Evolutionary conservation across 352 stramenopile genomes (phyloP), one percentile per base, ranked within the genome.

Genomic region (Pythium folliculosum): DNA sequence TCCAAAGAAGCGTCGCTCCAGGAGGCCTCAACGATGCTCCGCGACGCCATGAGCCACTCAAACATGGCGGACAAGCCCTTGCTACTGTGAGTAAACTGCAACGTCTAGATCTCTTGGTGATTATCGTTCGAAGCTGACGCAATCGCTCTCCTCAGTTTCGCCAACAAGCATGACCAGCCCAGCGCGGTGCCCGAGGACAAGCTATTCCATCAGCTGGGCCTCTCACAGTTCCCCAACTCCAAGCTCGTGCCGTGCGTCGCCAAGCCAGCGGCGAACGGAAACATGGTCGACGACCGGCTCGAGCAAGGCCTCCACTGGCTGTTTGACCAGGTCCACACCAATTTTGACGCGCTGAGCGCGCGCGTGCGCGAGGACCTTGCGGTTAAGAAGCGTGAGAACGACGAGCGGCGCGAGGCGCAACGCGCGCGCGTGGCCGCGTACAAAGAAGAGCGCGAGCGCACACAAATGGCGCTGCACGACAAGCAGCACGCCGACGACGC

Each of bases 371-470:
- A 67, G 1, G 84, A 92, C 65, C 35, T 84, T 32, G 67, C 59
- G 6, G 23, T 73, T 16, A 94, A 91, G 67, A 92, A 92, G 48
- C 71, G 73, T 16, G 63, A 78, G 44, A 82, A 91, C 23, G 69
- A 83, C 45, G 73, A 84, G 45, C 78, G 84, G 21, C 77, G 80
- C 3, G 75, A 84, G 3, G 82, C 82, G 10, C 86, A 95, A 53
- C 79, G 81, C 1, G 73, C 69, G n/a, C 77, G 84, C 2, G 84
- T 93, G 1, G 77, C 81, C 9, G 69, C 67, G 14, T 95, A 77
- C 78, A 88, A 85, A 72, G 84, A 95, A 71, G 86, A 95, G 52
- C 80, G 80, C 9, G 86, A 95, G 55, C 74, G 78, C 38, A 53
- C 49, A 0, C 70, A 90, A 35, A 95, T 95, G 86, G 53, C 63